Conservation (phyloP, 148 eudicot species). For the Vaccinium corymbosum region DNA sequence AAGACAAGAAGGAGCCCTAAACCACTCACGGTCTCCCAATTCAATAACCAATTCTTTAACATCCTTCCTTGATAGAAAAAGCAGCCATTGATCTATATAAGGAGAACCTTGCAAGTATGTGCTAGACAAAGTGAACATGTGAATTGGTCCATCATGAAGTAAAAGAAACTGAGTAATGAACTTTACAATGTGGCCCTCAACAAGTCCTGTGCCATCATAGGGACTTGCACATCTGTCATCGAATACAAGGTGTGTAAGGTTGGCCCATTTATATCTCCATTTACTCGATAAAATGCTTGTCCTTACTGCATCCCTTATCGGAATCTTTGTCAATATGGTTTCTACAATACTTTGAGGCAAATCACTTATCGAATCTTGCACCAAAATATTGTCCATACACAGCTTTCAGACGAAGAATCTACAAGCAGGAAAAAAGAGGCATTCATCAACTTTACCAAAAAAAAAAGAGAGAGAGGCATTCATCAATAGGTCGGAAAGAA, state of each 20-base stretch:
- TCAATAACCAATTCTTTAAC: conserved; percentile 46
- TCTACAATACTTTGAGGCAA: conserved; percentile 35
- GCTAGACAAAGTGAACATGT: conserved; percentile 46
- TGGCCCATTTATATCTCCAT: conserved; percentile 68
- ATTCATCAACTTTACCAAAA: neutral
- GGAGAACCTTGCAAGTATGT: conserved; percentile 41
- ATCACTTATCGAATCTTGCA: conserved; percentile 21
- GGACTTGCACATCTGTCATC: conserved; percentile 41
- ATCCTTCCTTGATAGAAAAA: conserved; percentile 56
- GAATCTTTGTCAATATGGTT: conserved; percentile 43
- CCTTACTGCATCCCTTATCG: conserved; percentile 60
- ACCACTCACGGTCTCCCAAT: conserved; percentile 54
- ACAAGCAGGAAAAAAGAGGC: neutral
- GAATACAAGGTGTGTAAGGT: conserved; percentile 45
- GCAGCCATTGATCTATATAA: conserved; percentile 66
- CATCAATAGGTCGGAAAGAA: neutral
- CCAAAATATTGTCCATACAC: conserved; percentile 14
- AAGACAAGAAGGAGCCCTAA: conserved; percentile 52
- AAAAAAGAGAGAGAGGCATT: neutral
- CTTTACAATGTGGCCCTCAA: conserved; percentile 36
- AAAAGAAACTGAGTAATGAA: conserved; percentile 48
- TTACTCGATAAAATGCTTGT: conserved; percentile 51
- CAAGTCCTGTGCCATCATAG: conserved; percentile 30
- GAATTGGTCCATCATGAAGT: conserved; percentile 61
- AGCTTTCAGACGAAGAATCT: conserved; percentile 14